These are phyloP conservation scores for Prunus fruticosa DNA, from an alignment of 306 rosid genomes.

Conservation along the genomic window DNA sequence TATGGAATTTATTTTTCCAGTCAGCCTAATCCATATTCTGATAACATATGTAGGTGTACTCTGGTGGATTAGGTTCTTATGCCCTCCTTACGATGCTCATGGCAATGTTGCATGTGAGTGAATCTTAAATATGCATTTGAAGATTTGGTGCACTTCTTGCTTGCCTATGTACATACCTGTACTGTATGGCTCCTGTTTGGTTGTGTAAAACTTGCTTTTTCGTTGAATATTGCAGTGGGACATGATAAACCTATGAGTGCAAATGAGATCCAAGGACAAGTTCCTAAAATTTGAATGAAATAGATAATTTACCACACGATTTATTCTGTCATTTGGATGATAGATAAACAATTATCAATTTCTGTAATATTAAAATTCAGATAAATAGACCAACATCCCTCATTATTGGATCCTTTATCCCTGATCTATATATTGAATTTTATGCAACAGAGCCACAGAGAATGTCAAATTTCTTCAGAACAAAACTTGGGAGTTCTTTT, in stretches of 20 bases:
- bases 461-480: constrained; percentile 46
- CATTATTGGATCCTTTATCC: not conserved
- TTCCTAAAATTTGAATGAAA: not conserved
- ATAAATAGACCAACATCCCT: not conserved
- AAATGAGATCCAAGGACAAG: not conserved
- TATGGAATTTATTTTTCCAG: constrained; percentile 7
- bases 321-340: not conserved
- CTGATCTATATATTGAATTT: constrained; percentile 20
- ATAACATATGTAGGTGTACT: constrained; percentile 68
- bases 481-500: constrained; percentile 80
- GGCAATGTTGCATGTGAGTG: constrained; percentile 87
- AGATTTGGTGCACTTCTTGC: not conserved
- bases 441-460: constrained; percentile 54
- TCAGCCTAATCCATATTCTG: constrained; percentile 36
- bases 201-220: not conserved
- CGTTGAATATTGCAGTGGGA: not conserved
- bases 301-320: not conserved
- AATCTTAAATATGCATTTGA: constrained; percentile 7
- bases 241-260: not conserved
- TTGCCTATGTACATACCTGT: not conserved
- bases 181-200: not conserved
- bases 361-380: not conserved
- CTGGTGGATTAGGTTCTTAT: constrained; percentile 96
- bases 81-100: constrained; percentile 91
- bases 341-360: not conserved